phyloP scores from a whole-genome alignment of 208 protist genomes.

The Leishmania tropica region DNA sequence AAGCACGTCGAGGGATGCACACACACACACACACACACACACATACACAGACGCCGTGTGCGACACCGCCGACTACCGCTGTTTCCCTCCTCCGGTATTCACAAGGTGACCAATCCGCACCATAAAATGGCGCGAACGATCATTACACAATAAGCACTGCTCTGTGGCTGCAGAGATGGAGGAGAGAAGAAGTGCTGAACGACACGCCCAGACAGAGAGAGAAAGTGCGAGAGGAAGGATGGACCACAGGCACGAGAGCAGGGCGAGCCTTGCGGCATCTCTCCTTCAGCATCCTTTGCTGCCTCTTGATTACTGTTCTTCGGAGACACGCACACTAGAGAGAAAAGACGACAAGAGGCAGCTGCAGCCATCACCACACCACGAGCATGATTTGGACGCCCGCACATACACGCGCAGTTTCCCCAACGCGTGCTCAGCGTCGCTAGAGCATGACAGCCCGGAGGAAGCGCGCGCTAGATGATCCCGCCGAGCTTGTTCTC shows the following conservation, averaged over 20 bases:
- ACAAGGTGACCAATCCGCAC: background rate
- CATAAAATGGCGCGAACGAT: background rate
- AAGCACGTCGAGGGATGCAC: no score
- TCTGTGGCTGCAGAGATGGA: background rate
- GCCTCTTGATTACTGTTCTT: background rate
- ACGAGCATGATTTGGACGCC: background rate
- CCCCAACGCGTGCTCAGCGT: background rate
- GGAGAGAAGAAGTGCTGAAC: background rate
- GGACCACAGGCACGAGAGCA: background rate
- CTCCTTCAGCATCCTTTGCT: background rate
- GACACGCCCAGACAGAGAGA: background rate
- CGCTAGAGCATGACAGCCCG: background rate
- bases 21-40: no score
- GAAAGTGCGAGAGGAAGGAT: background rate
- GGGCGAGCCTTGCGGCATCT: background rate
- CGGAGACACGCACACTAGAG: background rate
- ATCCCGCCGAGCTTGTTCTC: constrained; percentile 83
- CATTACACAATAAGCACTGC: background rate
- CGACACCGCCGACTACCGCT: background rate
- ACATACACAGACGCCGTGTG: no score
- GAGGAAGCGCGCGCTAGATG: constrained; percentile 33
- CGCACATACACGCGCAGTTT: background rate
- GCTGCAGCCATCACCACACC: background rate
- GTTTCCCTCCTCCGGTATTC: background rate
- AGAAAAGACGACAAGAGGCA: background rate